Evolutionary conservation across 2,329 filamentous ascomycete genomes (phyloP).

Genomic region (Fusarium sp.): DNA sequence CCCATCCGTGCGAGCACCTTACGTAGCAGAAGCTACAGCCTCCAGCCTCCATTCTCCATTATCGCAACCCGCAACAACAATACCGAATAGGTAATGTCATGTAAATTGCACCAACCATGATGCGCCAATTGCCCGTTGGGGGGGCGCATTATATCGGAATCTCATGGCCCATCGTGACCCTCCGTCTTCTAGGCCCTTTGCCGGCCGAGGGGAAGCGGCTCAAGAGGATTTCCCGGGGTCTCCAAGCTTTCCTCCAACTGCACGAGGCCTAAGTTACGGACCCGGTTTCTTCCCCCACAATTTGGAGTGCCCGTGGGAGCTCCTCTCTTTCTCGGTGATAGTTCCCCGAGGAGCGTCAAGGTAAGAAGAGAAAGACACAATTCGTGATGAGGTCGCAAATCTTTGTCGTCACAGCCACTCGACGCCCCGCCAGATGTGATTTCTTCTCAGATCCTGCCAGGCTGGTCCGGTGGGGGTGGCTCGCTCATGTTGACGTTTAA

Average conservation of each 20-base stretch:
- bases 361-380: neutral
- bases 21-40: neutral
- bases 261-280: neutral
- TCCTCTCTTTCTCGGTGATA: constrained; percentile 17
- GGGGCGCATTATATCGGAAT: constrained; percentile 39
- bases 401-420: constrained; percentile 30
- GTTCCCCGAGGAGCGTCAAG: constrained; percentile 25
- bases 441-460: constrained; percentile 17
- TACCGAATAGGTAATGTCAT: constrained; percentile 34
- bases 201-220: constrained; percentile 49
- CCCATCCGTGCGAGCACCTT: constrained; percentile 23
- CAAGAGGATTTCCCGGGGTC: constrained; percentile 55
- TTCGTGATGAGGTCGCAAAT: constrained; percentile 11
- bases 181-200: constrained; percentile 35
- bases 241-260: constrained; percentile 26
- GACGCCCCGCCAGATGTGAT: constrained; percentile 25
- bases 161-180: constrained; percentile 43
- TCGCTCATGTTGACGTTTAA: constrained; percentile 44
- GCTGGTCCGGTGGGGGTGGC: constrained; percentile 43
- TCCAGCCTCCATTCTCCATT: neutral
- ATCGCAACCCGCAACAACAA: constrained; percentile 23
- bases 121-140: constrained; percentile 13
- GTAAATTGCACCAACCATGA: constrained; percentile 36
- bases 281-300: constrained; percentile 48
- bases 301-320: constrained; percentile 28